Conservation (phyloP, 352 stramenopile genomes). For the Phytophthora sansomeana region DNA sequence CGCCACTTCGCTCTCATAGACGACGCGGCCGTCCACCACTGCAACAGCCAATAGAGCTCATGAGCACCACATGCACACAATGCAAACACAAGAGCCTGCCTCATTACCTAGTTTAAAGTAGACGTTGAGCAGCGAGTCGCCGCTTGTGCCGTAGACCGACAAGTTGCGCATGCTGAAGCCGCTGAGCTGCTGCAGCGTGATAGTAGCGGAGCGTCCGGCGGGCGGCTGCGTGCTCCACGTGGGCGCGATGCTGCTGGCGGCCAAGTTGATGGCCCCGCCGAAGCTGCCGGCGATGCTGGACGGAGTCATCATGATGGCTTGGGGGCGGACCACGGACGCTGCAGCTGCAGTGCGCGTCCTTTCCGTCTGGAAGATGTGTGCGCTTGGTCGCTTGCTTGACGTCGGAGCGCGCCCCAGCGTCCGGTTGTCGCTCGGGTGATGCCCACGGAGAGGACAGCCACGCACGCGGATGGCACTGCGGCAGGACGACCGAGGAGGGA, state of each 20-base stretch:
- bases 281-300: slow-evolving; percentile 53
- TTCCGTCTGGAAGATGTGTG: not conserved
- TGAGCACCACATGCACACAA: not conserved
- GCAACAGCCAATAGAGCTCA: not conserved
- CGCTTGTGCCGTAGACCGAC: slow-evolving; percentile 52
- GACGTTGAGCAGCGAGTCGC: slow-evolving; percentile 65
- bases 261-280: slow-evolving; percentile 45
- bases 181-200: slow-evolving; percentile 80
- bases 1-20: slow-evolving; percentile 82
- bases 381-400: not conserved
- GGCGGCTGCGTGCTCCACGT: slow-evolving; percentile 36
- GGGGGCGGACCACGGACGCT: slow-evolving; percentile 5
- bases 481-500: slow-evolving; percentile 8
- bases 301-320: slow-evolving; percentile 41
- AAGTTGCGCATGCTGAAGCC: slow-evolving; percentile 85
- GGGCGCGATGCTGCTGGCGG: slow-evolving; percentile 31
- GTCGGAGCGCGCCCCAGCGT: slow-evolving; percentile 4
- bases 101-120: slow-evolving; percentile 79
- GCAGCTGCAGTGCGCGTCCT: not conserved
- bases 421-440: slow-evolving; percentile 13
- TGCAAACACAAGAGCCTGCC: not conserved
- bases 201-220: slow-evolving; percentile 34
- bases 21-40: slow-evolving; percentile 73
- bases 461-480: slow-evolving; percentile 11
- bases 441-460: slow-evolving; percentile 8